phyloP scores from a whole-genome alignment of 1,139 yeast genomes.

The Magnusiomyces clavatus region DNA sequence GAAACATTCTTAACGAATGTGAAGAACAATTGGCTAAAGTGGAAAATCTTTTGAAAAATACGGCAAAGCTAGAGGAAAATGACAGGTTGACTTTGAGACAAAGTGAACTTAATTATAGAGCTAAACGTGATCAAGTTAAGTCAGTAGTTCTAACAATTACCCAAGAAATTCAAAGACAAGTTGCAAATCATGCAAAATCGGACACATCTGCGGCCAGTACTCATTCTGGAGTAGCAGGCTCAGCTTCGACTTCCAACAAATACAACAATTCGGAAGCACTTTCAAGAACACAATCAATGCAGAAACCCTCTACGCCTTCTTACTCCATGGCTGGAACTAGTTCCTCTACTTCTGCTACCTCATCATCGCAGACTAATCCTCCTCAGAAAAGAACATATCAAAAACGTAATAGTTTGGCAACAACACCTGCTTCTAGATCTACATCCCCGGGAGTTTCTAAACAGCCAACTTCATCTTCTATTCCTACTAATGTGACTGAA shows the following conservation, averaged over 20 bases:
- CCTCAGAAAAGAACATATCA: background rate
- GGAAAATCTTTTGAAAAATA: conserved; percentile 21
- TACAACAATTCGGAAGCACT: too few relatives aligned
- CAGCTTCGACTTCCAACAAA: too few relatives aligned
- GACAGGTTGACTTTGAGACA: conserved; percentile 18
- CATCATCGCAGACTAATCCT: background rate
- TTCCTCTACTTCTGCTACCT: background rate
- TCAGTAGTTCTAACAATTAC: conserved; percentile 22
- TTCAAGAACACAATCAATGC: background rate
- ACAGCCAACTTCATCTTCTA: background rate
- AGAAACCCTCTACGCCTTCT: background rate
- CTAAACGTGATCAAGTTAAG: conserved; percentile 22
- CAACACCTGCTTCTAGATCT: background rate
- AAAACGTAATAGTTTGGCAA: background rate
- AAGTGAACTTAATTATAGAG: conserved; percentile 22
- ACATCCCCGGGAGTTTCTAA: background rate
- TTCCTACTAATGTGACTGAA: background rate
- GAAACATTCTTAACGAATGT: conserved; percentile 15
- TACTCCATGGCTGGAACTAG: background rate
- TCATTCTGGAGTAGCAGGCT: too few relatives aligned
- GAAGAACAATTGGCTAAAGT: conserved; percentile 19
- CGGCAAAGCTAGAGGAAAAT: conserved; percentile 20
- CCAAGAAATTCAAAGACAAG: conserved; percentile 26
- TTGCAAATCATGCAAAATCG: background rate
- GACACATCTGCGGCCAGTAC: too few relatives aligned